Evolutionary conservation across 768 basidiomycete genomes (phyloP).

Genomic region (Chiua virens): DNA sequence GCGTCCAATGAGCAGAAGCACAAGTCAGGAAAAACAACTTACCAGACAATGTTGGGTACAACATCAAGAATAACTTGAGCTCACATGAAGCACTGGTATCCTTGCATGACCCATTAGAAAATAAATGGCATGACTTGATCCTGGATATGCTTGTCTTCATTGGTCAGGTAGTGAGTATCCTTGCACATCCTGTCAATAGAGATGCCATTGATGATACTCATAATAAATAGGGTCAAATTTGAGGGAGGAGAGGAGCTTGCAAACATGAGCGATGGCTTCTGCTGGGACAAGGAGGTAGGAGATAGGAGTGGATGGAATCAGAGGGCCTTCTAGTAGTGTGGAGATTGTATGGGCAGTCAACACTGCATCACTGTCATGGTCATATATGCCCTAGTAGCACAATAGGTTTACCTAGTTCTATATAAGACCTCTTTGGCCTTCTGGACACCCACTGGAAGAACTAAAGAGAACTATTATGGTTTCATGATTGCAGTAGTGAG

Average conservation of each 20-base stretch:
- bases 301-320: constrained; percentile 55
- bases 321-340: constrained; percentile 67
- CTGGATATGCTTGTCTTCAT: constrained; percentile 71
- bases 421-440: no score
- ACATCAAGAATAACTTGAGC: constrained; percentile 61
- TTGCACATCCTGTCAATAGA: constrained; percentile 62
- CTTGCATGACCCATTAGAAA: constrained; percentile 57
- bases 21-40: constrained; percentile 4
- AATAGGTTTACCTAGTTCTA: no score
- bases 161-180: constrained; percentile 81
- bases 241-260: no score
- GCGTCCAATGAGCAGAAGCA: neutral
- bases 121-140: constrained; percentile 79
- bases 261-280: constrained; percentile 53
- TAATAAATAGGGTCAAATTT: constrained; percentile 70
- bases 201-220: constrained; percentile 66
- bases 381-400: no score
- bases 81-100: no score
- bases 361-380: no score
- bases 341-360: constrained; percentile 49
- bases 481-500: no score
- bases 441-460: no score
- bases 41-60: constrained; percentile 89
- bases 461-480: no score
- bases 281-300: constrained; percentile 66